These are phyloP conservation scores for Wickerhamomyces kurtzmanii DNA, from an alignment of 805 yeast species.

Conservation along the genomic window DNA sequence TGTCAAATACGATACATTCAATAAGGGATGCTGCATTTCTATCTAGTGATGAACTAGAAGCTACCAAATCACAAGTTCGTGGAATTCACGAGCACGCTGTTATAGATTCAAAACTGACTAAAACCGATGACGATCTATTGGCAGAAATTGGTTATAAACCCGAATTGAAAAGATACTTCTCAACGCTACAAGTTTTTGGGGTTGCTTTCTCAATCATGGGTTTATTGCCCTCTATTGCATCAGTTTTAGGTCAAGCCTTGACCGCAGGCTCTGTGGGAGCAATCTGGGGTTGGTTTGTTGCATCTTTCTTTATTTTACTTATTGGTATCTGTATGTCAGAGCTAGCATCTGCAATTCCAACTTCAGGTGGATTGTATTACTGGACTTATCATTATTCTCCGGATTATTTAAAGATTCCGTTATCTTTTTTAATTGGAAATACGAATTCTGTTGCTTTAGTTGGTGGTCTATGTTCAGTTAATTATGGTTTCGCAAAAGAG, in stretches of 20 bases:
- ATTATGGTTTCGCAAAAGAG: conserved; percentile 58
- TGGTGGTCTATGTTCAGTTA: conserved; percentile 58
- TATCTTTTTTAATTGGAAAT: conserved; percentile 57
- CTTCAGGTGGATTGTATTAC: conserved; percentile 66
- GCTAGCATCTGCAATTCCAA: conserved; percentile 60
- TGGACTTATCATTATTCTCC: conserved; percentile 67
- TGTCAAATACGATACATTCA: no score
- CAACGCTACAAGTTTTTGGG: conserved; percentile 57
- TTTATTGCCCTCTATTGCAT: conserved; percentile 52
- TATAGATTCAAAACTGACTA: conserved; percentile 3
- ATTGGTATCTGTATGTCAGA: conserved; percentile 61
- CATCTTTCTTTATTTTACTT: conserved; percentile 42
- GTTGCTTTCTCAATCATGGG: conserved; percentile 71
- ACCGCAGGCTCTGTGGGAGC: conserved; percentile 51
- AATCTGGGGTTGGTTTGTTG: conserved; percentile 67
- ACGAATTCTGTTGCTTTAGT: conserved; percentile 59
- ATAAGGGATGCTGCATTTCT: no score
- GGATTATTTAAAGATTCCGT: conserved; percentile 33
- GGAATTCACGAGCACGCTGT: conserved; percentile 10
- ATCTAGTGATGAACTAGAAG: no score
- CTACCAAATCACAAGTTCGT: conserved; percentile 9
- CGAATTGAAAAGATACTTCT: conserved; percentile 51
- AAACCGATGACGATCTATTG: conserved; percentile 13
- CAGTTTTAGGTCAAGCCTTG: conserved; percentile 42
- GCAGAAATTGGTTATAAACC: conserved; percentile 56